Base-by-base conservation (phyloP, 2,329 filamentous ascomycete genomes). In the Phoma sp. region DNA sequence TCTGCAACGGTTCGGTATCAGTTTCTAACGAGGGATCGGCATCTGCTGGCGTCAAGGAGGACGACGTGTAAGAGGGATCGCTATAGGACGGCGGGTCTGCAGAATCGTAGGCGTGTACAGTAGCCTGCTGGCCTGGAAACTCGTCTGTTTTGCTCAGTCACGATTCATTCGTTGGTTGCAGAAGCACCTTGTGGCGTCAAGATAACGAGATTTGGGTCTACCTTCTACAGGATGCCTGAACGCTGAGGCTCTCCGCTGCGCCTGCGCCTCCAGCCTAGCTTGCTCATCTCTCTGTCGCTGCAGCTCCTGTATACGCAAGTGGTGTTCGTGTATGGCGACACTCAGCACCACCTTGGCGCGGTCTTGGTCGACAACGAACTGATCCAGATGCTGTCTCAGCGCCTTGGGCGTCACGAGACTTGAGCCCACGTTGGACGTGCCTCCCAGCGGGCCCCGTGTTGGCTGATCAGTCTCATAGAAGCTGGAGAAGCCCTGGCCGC, bases 281-380 rank as follows among this genome's bases (percentile, higher is more conserved):
- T 91, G 86, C 67, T 96, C 92, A 50, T 93, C 87, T 62, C 95
- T 86, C 55, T 88, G 86, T 43, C 92, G 82, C 68, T 92, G 84
- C 22, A 89, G 70, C 74, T 90, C 87, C 66, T 93, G 88, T 56
- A 96, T 85, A 41, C 91, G 86, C 76, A 97, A 92, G 72, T 98
- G 97, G 74, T 99, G 95, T 71, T 98, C 97, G 79, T 96, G 97
- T 25, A 99, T 90, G 6, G 94, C 92, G 3, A 94, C 89, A 61
- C 92, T 95, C 61, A 98, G 87, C 13, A 93, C 91, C 76, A 96
- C 96, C 82, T 99, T 95, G 15, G 95, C 92, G 56, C 92, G 87
- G 63, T 97, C 92, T 76, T 99, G 95, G 36, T 94, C 95, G 4
- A 99, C 94, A 1, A 99, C 94, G 73, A 96, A 99, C 71, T 95